Evolutionary conservation across 169 alveolate species (phyloP).

Genomic region (Eimeria necatrix): DNA sequence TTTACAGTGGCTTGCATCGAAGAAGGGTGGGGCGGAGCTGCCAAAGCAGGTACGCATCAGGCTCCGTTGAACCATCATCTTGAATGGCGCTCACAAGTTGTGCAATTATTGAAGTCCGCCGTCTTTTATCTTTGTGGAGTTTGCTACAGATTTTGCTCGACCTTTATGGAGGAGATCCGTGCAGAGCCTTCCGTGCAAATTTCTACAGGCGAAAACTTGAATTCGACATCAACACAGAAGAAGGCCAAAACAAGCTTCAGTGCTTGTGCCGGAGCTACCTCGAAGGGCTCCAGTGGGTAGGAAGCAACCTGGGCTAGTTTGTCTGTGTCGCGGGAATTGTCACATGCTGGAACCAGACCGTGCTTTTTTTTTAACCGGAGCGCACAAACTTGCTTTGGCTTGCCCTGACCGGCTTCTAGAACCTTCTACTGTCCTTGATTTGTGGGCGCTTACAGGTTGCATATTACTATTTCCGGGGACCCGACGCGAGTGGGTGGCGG

Average conservation of each 20-base stretch:
- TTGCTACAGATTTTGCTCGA: background rate
- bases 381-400: too few species aligned
- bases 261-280: slow-evolving; percentile 90
- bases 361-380: too few species aligned
- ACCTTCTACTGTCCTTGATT: background rate
- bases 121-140: background rate
- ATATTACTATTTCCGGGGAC: slow-evolving; percentile 81
- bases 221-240: slow-evolving; percentile 54
- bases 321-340: background rate
- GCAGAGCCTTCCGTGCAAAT: slow-evolving; percentile 41
- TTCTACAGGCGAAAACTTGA: slow-evolving; percentile 79
- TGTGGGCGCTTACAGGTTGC: slow-evolving; percentile 55
- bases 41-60: background rate
- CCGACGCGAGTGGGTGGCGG: slow-evolving; percentile 94
- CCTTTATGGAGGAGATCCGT: background rate
- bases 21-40: slow-evolving; percentile 26
- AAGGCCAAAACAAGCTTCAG: slow-evolving; percentile 56
- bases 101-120: too few species aligned
- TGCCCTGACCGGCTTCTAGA: background rate
- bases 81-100: too few species aligned
- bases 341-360: too few species aligned
- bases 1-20: slow-evolving; percentile 27
- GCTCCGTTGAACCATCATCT: too few species aligned
- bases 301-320: slow-evolving; percentile 34
- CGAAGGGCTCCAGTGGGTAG: slow-evolving; percentile 97